A percentile compares a stretch with the other conserved stretches of the same genome.
Conservation (phyloP, 2,329 filamentous ascomycete species). For the Calonectria honghensis region DNA sequence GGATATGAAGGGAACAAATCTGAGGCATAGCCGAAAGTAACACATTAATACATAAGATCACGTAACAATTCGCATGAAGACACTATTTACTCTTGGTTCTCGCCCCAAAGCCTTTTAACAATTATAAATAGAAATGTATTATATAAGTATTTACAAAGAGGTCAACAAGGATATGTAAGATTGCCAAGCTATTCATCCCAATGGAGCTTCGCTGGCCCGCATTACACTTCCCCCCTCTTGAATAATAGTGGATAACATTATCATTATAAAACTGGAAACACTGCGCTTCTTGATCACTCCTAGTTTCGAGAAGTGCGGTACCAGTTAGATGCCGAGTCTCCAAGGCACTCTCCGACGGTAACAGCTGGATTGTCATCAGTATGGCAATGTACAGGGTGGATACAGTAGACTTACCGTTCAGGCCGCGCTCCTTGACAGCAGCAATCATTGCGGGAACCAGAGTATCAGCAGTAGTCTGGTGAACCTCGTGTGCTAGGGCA, state of each 20-base stretch:
- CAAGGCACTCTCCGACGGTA: slow-evolving; percentile 36
- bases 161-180: background rate
- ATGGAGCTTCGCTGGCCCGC: background rate
- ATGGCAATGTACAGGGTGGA: background rate
- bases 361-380: slow-evolving; percentile 7
- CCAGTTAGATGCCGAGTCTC: slow-evolving; percentile 22
- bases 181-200: background rate
- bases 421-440: slow-evolving; percentile 22
- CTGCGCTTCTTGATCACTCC: background rate
- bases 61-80: background rate
- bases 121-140: background rate
- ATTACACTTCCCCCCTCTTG: background rate
- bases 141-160: slow-evolving; percentile 15
- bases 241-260: background rate
- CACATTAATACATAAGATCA: background rate
- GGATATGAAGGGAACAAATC: background rate
- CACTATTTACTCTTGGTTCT: rapidly evolving
- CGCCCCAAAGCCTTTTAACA: too few species aligned
- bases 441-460: slow-evolving; percentile 52
- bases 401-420: slow-evolving; percentile 29
- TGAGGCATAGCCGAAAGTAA: background rate
- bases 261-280: slow-evolving; percentile 2
- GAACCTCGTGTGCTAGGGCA: slow-evolving; percentile 69
- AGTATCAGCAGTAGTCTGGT: slow-evolving; percentile 63
- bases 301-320: slow-evolving; percentile 30